Conservation (phyloP, 2,329 filamentous ascomycete genomes). For the Exophiala sideris region DNA sequence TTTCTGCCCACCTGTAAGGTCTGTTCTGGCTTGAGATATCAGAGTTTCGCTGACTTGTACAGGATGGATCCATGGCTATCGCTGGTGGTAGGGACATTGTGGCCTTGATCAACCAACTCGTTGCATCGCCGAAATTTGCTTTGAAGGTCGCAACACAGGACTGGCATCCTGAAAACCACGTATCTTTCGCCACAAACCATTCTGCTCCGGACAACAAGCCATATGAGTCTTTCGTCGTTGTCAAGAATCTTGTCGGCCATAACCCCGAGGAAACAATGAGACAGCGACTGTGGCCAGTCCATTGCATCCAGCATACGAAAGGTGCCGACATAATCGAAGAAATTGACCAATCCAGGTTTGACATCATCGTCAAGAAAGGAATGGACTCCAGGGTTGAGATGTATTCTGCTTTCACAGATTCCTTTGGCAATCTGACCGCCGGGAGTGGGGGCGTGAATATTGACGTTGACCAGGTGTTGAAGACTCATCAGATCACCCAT, state of each 20-base stretch:
- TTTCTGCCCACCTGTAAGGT: conserved; percentile 81
- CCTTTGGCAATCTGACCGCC: conserved; percentile 56
- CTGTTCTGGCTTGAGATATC: neutral
- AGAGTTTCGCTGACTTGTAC: conserved; percentile 3
- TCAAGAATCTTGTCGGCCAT: conserved; percentile 47
- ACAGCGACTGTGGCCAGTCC: conserved; percentile 79
- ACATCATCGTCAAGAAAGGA: conserved; percentile 74
- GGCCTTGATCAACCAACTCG: conserved; percentile 68
- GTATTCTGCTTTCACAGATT: conserved; percentile 88
- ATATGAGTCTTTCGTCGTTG: conserved; percentile 62
- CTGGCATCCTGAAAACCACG: conserved; percentile 77
- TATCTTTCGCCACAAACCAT: conserved; percentile 87
- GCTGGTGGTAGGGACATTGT: conserved; percentile 67
- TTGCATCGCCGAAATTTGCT: conserved; percentile 63
- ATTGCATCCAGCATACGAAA: conserved; percentile 73
- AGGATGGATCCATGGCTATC: conserved; percentile 87
- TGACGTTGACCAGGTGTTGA: conserved; percentile 60
- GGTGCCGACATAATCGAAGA: conserved; percentile 74
- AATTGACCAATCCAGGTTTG: conserved; percentile 59
- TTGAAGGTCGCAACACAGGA: conserved; percentile 85
- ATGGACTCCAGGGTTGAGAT: conserved; percentile 73
- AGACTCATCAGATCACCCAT: conserved; percentile 61
- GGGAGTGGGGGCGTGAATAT: conserved; percentile 43
- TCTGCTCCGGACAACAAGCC: conserved; percentile 58
- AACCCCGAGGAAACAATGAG: conserved; percentile 48